These are phyloP conservation scores for Henckelia pumila DNA, from an alignment of 257 asterid species.

Conservation along the genomic window DNA sequence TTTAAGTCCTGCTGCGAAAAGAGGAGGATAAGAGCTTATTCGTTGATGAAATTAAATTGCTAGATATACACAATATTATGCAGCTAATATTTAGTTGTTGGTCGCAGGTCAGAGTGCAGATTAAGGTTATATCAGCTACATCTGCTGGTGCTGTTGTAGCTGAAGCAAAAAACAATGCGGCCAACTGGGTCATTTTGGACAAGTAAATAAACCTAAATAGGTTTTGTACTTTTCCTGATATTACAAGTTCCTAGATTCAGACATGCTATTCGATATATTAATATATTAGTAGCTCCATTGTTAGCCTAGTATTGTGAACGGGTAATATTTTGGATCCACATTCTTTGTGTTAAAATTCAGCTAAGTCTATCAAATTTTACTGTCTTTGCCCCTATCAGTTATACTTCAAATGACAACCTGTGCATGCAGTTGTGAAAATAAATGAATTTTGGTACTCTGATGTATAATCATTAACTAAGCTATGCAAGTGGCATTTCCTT, in stretches of 20 bases:
- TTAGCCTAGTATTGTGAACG: background rate
- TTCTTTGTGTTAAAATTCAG: conserved; percentile 7
- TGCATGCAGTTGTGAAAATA: background rate
- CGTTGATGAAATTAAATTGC: background rate
- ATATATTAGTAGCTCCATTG: background rate
- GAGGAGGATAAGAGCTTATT: background rate
- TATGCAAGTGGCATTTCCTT: background rate
- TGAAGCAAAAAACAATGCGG: conserved; percentile 62
- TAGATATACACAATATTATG: background rate
- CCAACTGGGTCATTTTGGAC: conserved; percentile 89
- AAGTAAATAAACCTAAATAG: conserved; percentile 66
- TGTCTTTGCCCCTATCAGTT: too few species aligned
- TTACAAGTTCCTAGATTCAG: conserved; percentile 3
- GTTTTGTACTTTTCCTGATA: conserved; percentile 34
- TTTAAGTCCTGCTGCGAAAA: background rate
- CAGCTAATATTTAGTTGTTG: conserved; percentile 23
- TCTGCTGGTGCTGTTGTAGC: conserved; percentile 70
- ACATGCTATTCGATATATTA: background rate
- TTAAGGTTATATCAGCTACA: conserved; percentile 64
- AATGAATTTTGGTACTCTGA: background rate
- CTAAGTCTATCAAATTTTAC: background rate
- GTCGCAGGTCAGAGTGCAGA: conserved; percentile 71
- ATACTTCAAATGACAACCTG: background rate
- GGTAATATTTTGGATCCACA: background rate
- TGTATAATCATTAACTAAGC: background rate